These are phyloP conservation scores for Dendrothele bispora DNA, from an alignment of 768 basidiomycete genomes.

Conservation along the genomic window DNA sequence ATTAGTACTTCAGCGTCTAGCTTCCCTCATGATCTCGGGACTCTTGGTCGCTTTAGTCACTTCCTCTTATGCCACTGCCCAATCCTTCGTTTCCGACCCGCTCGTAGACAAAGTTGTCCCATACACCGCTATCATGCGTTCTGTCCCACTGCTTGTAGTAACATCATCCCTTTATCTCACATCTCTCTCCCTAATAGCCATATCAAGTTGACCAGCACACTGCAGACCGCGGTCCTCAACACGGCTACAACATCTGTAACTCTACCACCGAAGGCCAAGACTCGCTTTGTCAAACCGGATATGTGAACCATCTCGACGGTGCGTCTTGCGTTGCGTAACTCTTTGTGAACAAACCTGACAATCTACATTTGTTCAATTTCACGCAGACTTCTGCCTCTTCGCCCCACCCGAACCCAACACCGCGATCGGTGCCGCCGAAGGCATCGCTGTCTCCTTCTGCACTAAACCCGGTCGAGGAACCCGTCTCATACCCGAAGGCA, in stretches of 20 bases:
- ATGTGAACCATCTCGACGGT: slow-evolving; percentile 59
- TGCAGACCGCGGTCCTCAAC: slow-evolving; percentile 35
- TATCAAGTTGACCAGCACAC: slow-evolving; percentile 43
- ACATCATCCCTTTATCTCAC: no score
- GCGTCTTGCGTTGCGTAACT: slow-evolving; percentile 7
- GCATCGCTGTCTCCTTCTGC: slow-evolving; percentile 67
- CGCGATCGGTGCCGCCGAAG: slow-evolving; percentile 62
- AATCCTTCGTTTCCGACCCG: slow-evolving; percentile 10
- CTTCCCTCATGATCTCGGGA: no score
- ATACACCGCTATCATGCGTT: slow-evolving; percentile 9
- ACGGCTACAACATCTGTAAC: slow-evolving; percentile 70
- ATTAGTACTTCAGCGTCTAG: no score
- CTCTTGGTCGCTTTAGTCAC: no score
- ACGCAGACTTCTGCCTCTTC: slow-evolving; percentile 66
- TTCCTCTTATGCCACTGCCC: slow-evolving; percentile 7
- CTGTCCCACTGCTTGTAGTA: not conserved
- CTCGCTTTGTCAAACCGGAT: slow-evolving; percentile 64
- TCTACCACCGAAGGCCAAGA: slow-evolving; percentile 59
- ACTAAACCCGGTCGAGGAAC: slow-evolving; percentile 60
- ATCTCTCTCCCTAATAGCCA: slow-evolving; percentile 36
- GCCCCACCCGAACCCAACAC: slow-evolving; percentile 46
- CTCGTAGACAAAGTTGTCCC: slow-evolving; percentile 9
- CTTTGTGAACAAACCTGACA: not conserved
- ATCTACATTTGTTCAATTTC: not conserved
- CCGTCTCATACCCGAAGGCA: slow-evolving; percentile 58